Evolutionary conservation across 2,329 filamentous ascomycete species (phyloP).

Genomic region (Aureobasidium melanogenum): DNA sequence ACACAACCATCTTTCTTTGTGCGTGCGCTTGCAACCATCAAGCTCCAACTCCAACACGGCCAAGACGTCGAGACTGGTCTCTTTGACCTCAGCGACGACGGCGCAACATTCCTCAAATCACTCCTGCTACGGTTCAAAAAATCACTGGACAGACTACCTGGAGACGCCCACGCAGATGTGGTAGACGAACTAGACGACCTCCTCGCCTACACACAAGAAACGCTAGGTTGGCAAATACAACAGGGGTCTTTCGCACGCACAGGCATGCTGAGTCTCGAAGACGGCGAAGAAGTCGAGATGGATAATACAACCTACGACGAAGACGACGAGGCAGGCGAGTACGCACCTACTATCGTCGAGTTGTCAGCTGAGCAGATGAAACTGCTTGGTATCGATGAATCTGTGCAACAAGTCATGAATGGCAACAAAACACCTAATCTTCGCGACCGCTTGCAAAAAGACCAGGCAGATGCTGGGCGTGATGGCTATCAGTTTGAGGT

Average conservation of each 20-base stretch:
- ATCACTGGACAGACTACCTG: slow-evolving; percentile 40
- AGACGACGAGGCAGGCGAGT: slow-evolving; percentile 56
- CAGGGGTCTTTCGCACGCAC: slow-evolving; percentile 40
- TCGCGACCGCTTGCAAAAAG: slow-evolving; percentile 16
- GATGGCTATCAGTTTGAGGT: background rate
- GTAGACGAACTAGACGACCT: slow-evolving; percentile 46
- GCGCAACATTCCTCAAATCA: slow-evolving; percentile 43
- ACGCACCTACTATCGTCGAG: slow-evolving; percentile 54
- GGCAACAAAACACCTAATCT: slow-evolving; percentile 10
- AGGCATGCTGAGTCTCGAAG: slow-evolving; percentile 53
- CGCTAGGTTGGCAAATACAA: slow-evolving; percentile 51
- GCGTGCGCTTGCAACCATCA: slow-evolving; percentile 41
- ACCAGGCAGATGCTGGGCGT: slow-evolving; percentile 12
- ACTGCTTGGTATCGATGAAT: slow-evolving; percentile 25
- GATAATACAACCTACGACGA: slow-evolving; percentile 42
- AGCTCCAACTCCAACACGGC: slow-evolving; percentile 46
- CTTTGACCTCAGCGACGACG: slow-evolving; percentile 50
- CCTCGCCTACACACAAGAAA: slow-evolving; percentile 44
- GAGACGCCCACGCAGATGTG: slow-evolving; percentile 34
- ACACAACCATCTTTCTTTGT: slow-evolving; percentile 43
- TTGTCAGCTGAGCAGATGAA: slow-evolving; percentile 35
- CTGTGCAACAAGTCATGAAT: slow-evolving; percentile 12
- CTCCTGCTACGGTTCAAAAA: slow-evolving; percentile 46
- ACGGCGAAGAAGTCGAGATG: slow-evolving; percentile 55
- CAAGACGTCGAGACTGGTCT: slow-evolving; percentile 52